These are phyloP conservation scores for Gastrolobium bilobum DNA, from an alignment of 306 rosid species.

Conservation along the genomic window DNA sequence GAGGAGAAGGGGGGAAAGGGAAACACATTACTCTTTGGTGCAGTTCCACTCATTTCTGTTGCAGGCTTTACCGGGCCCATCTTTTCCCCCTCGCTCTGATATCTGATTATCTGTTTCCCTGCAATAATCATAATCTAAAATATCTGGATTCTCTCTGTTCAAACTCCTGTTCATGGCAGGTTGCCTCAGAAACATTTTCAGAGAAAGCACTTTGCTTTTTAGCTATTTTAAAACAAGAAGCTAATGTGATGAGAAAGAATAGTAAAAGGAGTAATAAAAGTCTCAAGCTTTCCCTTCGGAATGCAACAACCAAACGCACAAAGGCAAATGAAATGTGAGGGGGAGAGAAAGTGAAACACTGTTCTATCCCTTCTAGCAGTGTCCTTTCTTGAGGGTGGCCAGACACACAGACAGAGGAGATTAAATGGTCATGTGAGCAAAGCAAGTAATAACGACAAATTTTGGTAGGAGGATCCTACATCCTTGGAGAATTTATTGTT, in stretches of 20 bases:
- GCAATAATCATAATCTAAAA: constrained; percentile 76
- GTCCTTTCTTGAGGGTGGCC: constrained; percentile 49
- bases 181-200: constrained; percentile 64
- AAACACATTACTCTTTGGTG: constrained; percentile 56
- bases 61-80: constrained; percentile 84
- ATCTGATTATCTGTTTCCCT: constrained; percentile 68
- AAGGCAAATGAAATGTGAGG: constrained; percentile 57
- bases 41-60: constrained; percentile 71
- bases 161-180: constrained; percentile 76
- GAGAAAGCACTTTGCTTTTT: constrained; percentile 57
- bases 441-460: constrained; percentile 49
- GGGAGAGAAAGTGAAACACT: constrained; percentile 48
- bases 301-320: constrained; percentile 54
- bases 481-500: constrained; percentile 50
- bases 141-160: constrained; percentile 80
- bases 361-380: constrained; percentile 53
- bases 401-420: constrained; percentile 34
- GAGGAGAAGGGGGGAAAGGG: constrained; percentile 8
- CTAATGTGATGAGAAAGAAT: constrained; percentile 55
- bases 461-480: constrained; percentile 55
- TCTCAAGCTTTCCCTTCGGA: constrained; percentile 52
- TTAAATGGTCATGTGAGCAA: constrained; percentile 67
- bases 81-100: constrained; percentile 47
- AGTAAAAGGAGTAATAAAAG: constrained; percentile 44
- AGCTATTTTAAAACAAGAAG: constrained; percentile 48